Conservation (phyloP, 345 rosid genomes). For the Pelargonium nanum region DNA sequence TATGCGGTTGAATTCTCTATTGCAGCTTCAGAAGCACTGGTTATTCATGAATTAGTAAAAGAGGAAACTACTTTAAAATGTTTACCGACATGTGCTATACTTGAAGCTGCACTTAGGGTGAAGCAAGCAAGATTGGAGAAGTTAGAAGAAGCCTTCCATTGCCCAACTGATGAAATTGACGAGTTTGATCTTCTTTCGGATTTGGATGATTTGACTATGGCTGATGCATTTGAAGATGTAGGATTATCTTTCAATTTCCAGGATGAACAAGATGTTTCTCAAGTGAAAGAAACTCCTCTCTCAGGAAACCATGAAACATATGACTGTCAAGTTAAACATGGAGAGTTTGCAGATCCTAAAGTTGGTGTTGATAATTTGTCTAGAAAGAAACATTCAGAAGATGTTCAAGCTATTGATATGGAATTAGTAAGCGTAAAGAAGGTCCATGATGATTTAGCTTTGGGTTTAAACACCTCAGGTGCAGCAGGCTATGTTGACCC, state of each 20-base stretch:
- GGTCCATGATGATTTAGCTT: constrained; percentile 8
- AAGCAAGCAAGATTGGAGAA: constrained; percentile 47
- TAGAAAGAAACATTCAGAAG: constrained; percentile 1
- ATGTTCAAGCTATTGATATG: neutral
- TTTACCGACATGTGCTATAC: constrained; percentile 29
- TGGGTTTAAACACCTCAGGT: constrained; percentile 6
- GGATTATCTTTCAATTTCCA: constrained; percentile 24
- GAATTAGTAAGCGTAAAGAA: constrained; percentile 1
- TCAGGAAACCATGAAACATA: constrained; percentile 12
- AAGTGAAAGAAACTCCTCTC: constrained; percentile 38
- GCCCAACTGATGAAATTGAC: constrained; percentile 16
- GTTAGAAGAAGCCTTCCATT: constrained; percentile 15
- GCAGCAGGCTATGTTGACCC: constrained; percentile 10
- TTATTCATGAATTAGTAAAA: constrained; percentile 40
- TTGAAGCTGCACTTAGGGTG: constrained; percentile 47
- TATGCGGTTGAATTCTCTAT: constrained; percentile 46
- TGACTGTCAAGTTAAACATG: constrained; percentile 12
- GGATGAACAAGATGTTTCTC: constrained; percentile 27
- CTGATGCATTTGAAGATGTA: constrained; percentile 45
- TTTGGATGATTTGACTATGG: constrained; percentile 35
- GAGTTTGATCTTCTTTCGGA: constrained; percentile 29
- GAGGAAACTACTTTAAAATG: constrained; percentile 22
- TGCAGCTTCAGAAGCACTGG: constrained; percentile 64
- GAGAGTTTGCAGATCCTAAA: constrained; percentile 6
- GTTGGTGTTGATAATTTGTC: neutral